A percentile compares a stretch with the other conserved stretches of the same genome.
These are phyloP conservation scores for Saxophila tyrrhenica DNA, from an alignment of 495 filamentous ascomycete species.

Conservation along the genomic window DNA sequence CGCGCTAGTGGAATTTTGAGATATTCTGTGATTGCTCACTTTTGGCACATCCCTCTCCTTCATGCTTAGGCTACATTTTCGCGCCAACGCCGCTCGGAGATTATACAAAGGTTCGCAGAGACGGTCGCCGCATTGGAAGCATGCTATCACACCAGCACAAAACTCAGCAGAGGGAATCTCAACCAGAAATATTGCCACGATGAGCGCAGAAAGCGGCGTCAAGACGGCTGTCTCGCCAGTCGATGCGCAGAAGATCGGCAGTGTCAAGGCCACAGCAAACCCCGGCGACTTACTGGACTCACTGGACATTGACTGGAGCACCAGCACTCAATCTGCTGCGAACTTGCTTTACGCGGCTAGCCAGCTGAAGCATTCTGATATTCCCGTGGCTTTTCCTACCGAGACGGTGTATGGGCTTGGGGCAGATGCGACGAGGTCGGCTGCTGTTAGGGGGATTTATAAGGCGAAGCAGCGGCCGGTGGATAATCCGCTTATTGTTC, in stretches of 20 bases:
- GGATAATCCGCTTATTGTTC: conserved; percentile 93
- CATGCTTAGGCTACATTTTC: too few species aligned
- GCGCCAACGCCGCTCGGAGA: too few species aligned
- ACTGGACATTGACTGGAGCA: conserved; percentile 10
- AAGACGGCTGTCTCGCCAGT: conserved; percentile 14
- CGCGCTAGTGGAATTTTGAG: too few species aligned
- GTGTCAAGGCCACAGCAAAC: not conserved
- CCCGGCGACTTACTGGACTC: conserved; percentile 15
- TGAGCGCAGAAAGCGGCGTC: not conserved
- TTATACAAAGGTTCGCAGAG: too few species aligned
- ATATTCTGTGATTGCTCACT: too few species aligned
- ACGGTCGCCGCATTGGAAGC: too few species aligned
- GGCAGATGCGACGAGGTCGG: conserved; percentile 77
- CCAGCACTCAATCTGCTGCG: conserved; percentile 8
- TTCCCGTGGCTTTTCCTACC: conserved; percentile 89
- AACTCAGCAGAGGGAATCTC: too few species aligned
- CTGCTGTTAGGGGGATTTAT: conserved; percentile 86
- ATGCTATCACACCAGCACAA: too few species aligned
- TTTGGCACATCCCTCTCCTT: too few species aligned
- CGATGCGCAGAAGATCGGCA: conserved; percentile 11
- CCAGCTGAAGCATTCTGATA: conserved; percentile 48
- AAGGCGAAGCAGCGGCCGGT: conserved; percentile 76
- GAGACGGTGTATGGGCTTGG: conserved; percentile 97
- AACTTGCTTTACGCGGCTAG: conserved; percentile 44
- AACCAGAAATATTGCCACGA: conserved; percentile 15